Evolutionary conservation across 1,139 yeast genomes (phyloP), one percentile per base, ranked within the genome.

Genomic region (Sugiyamaella sp.): DNA sequence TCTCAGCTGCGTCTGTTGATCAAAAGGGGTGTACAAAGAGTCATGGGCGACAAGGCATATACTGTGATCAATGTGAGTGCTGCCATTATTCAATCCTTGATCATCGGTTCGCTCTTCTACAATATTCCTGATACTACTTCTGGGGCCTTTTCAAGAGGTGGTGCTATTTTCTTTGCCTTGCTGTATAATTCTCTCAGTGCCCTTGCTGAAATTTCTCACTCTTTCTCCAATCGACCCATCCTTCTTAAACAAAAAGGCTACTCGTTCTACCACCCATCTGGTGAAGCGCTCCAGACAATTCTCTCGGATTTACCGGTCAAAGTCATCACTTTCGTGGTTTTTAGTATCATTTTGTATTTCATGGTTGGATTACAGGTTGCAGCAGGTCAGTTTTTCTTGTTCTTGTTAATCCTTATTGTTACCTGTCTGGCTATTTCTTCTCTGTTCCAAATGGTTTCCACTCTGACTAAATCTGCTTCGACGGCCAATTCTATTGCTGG

Each of bases 401-500:
- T 77, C 72, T 67, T 81, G 57, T 66, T 82, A 52, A 69, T 77
- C 58, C 68, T 80, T 65, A 74, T 81, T 32, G 68, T 82, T 55
- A 73, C 77, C 37, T 71, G 77, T 56, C 72, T 75, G 58, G 71
- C 76, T 58, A 80, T 84, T 77, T 76, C 84, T 2, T 80, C 81
- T 60, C 73, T 82, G 59, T 85, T 84, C 71, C 78, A 84, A 63
- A 72, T 81, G 52, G 74, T 84, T 64, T 86, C 89, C 42, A 77
- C 86, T 25, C 65, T 78, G 44, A 76, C 84, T 29, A 79, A 75
- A 41, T 75, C 81, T 45, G 74, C 81, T 55, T 77, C 80, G n/a
- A 76, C 79, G 55, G 89, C 89, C 16, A 80, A 81, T 72, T 80
- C 86, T 32, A 73, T 84, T 46, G 85, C 86, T 55, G 82, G 86